Base-by-base conservation (phyloP, 352 stramenopile species). In the Phytopythium kandeliae region DNA sequence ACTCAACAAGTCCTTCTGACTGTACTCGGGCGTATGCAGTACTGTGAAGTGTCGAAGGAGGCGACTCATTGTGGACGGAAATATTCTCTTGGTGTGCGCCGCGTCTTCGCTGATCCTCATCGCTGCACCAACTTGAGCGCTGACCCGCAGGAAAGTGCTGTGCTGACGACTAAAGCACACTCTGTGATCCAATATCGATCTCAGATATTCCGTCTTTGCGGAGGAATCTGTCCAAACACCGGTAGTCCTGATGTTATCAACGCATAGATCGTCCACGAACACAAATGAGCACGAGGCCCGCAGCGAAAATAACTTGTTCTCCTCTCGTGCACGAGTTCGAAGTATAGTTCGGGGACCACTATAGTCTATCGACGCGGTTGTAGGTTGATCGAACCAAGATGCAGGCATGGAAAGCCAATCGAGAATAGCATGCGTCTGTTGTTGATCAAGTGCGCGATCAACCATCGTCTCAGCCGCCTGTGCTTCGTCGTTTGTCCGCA, bases 11-110 rank as follows among this genome's bases (percentile, higher is more conserved):
- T 85, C 62, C 36, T 72, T 74, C 2, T 69, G 67, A n/a, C 69
- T 57, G 34, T 78, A 74, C 2, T 45, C 57, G 4, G 71, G 71
- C 11, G 69, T 51, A 21, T 62, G 46, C n/a, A 88, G 51, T 6
- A 88, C 63, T 15, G 48, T 26, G 54, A 85, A 87, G 37, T 87
- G 74, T 1, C 74, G 66, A 28, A 84, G 24, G 1, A 84, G 69
- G 1, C 74, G 62, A n/a, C 44, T 21, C 5, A 62, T 19, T 13
- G 36, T 19, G 10, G 24, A 16, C 0, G 62, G 22, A 0, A 61
- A 5, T 1, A 38, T 22, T 9, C 46, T 12, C 7, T 26, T 45
- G 9, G 49, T 37, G 0, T 2, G 13, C 1, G 19, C 30, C 13
- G 17, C 16, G 19, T 56, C 46, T 17, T 63, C 54, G 24, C 25